These are phyloP conservation scores for Metschnikowia kofuensis DNA, from an alignment of 805 yeast species.

Conservation along the genomic window DNA sequence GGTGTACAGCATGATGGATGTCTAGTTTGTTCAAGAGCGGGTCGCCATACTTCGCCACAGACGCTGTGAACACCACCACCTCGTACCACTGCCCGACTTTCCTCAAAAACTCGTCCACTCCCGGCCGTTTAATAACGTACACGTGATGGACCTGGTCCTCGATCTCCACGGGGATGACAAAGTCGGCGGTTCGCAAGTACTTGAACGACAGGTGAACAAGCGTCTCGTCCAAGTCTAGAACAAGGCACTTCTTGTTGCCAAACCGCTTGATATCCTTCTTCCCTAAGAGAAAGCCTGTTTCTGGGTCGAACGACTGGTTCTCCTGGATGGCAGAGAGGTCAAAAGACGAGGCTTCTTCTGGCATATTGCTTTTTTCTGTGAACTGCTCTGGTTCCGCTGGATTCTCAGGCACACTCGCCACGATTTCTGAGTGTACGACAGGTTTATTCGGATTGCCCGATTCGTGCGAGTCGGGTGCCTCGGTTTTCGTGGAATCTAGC, in stretches of 20 bases:
- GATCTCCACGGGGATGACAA: constrained; percentile 95
- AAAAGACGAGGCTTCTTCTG: constrained; percentile 26
- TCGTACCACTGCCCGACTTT: constrained; percentile 85
- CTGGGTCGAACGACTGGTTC: constrained; percentile 64
- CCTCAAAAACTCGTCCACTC: constrained; percentile 88
- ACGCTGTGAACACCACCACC: constrained; percentile 96
- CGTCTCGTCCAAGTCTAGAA: constrained; percentile 93
- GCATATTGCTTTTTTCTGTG: constrained; percentile 18
- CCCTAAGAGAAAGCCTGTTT: constrained; percentile 63
- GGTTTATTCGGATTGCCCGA: background rate
- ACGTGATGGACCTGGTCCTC: constrained; percentile 91
- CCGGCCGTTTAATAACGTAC: constrained; percentile 95
- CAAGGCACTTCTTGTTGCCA: constrained; percentile 74
- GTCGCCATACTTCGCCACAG: constrained; percentile 93
- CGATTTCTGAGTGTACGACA: background rate
- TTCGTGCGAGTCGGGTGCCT: background rate
- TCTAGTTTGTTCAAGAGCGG: constrained; percentile 90
- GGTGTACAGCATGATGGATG: constrained; percentile 71
- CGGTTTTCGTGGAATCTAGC: constrained; percentile 14
- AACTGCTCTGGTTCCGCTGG: background rate
- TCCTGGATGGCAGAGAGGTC: constrained; percentile 66
- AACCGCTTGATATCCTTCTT: constrained; percentile 46
- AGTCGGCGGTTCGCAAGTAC: constrained; percentile 88
- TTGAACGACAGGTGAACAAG: constrained; percentile 94
- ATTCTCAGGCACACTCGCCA: constrained; percentile 2